Percentiles rank a stretch among this genome's conserved stretches.
Conservation (phyloP, 2,329 filamentous ascomycete genomes). For the Alternaria incomplexa region DNA sequence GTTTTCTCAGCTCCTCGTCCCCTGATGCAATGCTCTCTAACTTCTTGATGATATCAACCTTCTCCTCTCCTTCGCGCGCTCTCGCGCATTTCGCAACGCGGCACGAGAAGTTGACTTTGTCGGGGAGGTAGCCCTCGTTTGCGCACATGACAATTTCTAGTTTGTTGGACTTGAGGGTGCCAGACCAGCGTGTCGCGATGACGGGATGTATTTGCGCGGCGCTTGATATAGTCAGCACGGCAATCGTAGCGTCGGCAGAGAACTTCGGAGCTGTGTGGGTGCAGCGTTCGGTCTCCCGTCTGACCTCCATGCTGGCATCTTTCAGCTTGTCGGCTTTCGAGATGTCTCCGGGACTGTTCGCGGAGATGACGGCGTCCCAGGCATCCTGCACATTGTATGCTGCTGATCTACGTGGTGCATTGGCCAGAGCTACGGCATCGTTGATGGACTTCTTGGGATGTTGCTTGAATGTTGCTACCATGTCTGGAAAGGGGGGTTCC, state of each 20-base stretch:
- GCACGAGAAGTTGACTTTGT: constrained; percentile 71
- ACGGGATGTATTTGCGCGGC: constrained; percentile 69
- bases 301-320: constrained; percentile 64
- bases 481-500: constrained; percentile 70
- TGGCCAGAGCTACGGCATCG: constrained; percentile 67
- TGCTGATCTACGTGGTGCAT: constrained; percentile 68
- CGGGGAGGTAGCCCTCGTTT: constrained; percentile 69
- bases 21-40: constrained; percentile 59
- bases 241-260: constrained; percentile 66
- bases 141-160: constrained; percentile 70
- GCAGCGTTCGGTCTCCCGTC: constrained; percentile 65
- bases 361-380: constrained; percentile 64
- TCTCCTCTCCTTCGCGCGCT: constrained; percentile 54
- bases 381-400: constrained; percentile 66
- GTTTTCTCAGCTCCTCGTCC: constrained; percentile 48
- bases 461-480: constrained; percentile 64
- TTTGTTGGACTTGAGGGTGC: constrained; percentile 63
- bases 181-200: constrained; percentile 71
- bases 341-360: constrained; percentile 59
- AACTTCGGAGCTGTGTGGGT: constrained; percentile 69
- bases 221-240: constrained; percentile 67
- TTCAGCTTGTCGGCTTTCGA: constrained; percentile 57
- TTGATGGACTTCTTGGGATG: constrained; percentile 68
- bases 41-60: constrained; percentile 68
- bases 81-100: constrained; percentile 65